A percentile compares a stretch with the other conserved stretches of the same genome.
phyloP scores from a whole-genome alignment of 441 rosid genomes.

The Iberis amara region DNA sequence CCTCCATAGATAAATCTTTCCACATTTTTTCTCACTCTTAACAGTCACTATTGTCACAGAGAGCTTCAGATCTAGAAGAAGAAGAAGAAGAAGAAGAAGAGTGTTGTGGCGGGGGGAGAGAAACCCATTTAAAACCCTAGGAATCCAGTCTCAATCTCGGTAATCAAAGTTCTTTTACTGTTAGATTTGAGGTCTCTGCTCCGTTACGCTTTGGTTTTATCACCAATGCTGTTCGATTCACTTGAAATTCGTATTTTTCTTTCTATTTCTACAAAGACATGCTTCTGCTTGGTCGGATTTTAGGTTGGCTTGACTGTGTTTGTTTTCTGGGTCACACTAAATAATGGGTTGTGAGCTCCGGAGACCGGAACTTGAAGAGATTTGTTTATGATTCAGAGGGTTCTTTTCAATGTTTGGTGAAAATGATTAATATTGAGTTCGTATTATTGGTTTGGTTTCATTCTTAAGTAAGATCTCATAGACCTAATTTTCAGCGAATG shows the following conservation, averaged over 20 bases:
- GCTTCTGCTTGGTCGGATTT: conserved; percentile 18
- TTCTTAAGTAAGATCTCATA: conserved; percentile 5
- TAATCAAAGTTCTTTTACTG: conserved; percentile 7
- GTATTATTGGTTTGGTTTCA: neutral
- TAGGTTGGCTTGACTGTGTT: conserved; percentile 20
- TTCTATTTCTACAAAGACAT: neutral
- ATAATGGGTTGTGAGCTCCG: neutral
- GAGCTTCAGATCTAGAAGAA: conserved; percentile 29
- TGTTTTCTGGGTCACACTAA: conserved; percentile 6
- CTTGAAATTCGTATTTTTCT: conserved; percentile 9
- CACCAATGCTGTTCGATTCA: conserved; percentile 29
- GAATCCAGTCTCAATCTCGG: conserved; percentile 7
- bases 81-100: neutral
- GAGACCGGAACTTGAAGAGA: neutral
- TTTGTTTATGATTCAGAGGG: neutral
- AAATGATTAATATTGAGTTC: conserved; percentile 1
- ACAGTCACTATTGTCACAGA: conserved; percentile 11
- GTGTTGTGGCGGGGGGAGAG: neutral
- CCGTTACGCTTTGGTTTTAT: conserved; percentile 27
- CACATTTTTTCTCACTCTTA: conserved; percentile 22
- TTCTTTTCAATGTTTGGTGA: neutral
- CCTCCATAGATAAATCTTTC: conserved; percentile 21
- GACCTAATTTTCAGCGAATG: neutral
- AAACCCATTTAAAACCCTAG: conserved; percentile 15
- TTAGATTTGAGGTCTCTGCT: conserved; percentile 17